A percentile compares a stretch with the other conserved stretches of the same genome.
phyloP scores from a whole-genome alignment of 164 flowering plant genomes.

The Litsea cubeba region DNA sequence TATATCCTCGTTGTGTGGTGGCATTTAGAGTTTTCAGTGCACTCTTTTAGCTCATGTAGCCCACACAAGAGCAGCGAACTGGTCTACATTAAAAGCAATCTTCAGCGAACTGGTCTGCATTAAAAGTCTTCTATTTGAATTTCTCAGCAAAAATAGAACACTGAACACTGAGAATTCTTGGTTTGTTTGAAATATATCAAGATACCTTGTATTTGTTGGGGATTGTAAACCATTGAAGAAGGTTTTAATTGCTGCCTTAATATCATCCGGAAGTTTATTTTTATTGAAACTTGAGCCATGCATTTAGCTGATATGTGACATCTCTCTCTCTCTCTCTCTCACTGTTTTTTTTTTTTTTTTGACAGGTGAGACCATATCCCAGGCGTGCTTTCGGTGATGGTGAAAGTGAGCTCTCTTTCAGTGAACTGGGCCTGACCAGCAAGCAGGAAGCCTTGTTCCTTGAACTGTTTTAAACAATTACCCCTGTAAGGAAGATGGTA shows the following conservation, averaged over 20 bases:
- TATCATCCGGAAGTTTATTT: no score
- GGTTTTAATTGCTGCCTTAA: no score
- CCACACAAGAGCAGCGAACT: background rate
- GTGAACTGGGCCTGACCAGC: conserved; percentile 79
- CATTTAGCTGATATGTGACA: background rate
- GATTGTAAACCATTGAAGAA: background rate
- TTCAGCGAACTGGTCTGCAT: background rate
- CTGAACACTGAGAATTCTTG: background rate
- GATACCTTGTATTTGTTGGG: no score
- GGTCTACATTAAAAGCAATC: background rate
- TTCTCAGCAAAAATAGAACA: background rate
- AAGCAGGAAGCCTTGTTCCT: conserved; percentile 92
- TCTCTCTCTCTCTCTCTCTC: no score
- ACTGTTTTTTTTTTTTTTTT: background rate
- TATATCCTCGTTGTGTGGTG: background rate
- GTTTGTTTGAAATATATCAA: background rate
- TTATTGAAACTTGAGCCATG: background rate
- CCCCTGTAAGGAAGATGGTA: background rate
- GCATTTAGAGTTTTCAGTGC: background rate
- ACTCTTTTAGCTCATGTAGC: background rate
- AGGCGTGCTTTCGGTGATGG: conserved; percentile 72
- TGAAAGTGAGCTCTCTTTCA: conserved; percentile 52
- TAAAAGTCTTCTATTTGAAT: background rate
- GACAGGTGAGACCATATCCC: conserved; percentile 93
- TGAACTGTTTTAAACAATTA: conserved; percentile 48